Percentiles rank a stretch among this genome's conserved stretches.
Conservation (phyloP, 2,329 filamentous ascomycete genomes). For the Pseudogymnoascus sp. region DNA sequence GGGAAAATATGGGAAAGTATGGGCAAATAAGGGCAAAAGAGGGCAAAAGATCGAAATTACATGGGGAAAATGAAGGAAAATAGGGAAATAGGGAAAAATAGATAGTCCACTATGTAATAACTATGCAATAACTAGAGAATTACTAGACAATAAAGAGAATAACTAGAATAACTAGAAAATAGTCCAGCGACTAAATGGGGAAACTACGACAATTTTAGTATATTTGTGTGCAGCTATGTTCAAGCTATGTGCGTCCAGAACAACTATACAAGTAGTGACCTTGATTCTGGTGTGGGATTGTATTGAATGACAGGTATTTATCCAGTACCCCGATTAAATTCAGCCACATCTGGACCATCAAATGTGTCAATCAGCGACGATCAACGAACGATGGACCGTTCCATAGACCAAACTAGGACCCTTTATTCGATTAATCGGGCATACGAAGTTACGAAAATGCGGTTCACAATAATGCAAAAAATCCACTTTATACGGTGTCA, state of each 20-base stretch:
- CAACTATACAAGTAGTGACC: neutral
- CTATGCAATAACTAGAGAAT: neutral
- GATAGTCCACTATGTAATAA: neutral
- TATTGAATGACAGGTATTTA: neutral
- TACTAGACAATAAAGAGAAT: too few relatives aligned
- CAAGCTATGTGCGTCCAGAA: neutral
- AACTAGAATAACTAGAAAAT: neutral
- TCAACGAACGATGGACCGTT: neutral
- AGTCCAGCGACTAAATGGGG: neutral
- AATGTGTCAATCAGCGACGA: neutral
- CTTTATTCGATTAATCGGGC: neutral
- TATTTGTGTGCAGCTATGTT: neutral
- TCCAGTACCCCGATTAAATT: neutral
- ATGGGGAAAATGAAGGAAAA: neutral
- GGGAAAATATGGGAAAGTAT: too few relatives aligned
- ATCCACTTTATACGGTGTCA: slow-evolving; percentile 4
- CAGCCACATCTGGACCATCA: neutral
- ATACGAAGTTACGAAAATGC: neutral
- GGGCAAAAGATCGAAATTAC: neutral
- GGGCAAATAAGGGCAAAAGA: neutral
- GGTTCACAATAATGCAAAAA: neutral
- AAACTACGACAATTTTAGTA: too few relatives aligned
- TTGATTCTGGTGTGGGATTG: too few relatives aligned
- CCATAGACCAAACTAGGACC: neutral
- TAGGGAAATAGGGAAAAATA: too few relatives aligned